Evolutionary conservation across 2,329 filamentous ascomycete species (phyloP).

Genomic region (Neonectria sp.): DNA sequence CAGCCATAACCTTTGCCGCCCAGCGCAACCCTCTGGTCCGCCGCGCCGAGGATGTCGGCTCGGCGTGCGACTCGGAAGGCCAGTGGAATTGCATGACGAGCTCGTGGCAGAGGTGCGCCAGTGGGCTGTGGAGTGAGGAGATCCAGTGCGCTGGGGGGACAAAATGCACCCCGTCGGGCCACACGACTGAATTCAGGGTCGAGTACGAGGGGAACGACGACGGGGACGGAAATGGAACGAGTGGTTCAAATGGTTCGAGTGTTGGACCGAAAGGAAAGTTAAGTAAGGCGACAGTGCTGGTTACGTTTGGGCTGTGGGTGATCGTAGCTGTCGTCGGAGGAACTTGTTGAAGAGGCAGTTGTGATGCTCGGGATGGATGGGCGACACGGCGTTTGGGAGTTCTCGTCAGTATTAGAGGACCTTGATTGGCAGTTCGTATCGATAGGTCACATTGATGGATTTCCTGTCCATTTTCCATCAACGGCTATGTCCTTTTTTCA

Average conservation of each 20-base stretch:
- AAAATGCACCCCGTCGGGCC: slow-evolving; percentile 60
- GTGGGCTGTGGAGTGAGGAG: slow-evolving; percentile 62
- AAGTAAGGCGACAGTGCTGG: not conserved
- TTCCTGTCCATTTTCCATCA: not conserved
- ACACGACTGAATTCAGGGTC: slow-evolving; percentile 42
- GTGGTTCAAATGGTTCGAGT: slow-evolving; percentile 25
- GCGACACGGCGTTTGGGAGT: not conserved
- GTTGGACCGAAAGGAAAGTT: slow-evolving; percentile 10
- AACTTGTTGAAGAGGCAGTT: not conserved
- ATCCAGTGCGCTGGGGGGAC: slow-evolving; percentile 62
- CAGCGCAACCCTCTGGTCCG: slow-evolving; percentile 23
- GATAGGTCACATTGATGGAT: not conserved
- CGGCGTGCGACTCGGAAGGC: slow-evolving; percentile 63
- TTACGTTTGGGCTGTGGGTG: slow-evolving; percentile 27
- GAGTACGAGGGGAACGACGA: slow-evolving; percentile 25
- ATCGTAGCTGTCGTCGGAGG: slow-evolving; percentile 10
- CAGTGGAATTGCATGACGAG: slow-evolving; percentile 68
- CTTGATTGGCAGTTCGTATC: not conserved
- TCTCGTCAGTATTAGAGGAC: not conserved
- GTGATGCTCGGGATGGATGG: not conserved
- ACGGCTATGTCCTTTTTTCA: not conserved
- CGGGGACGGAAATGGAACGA: slow-evolving; percentile 24
- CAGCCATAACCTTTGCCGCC: not conserved
- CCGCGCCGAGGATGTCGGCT: slow-evolving; percentile 53
- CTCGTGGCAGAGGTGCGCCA: slow-evolving; percentile 66